Evolutionary conservation across 306 rosid genomes (phyloP), one percentile per base, ranked within the genome.

Genomic region (Lathyrus oleraceus): DNA sequence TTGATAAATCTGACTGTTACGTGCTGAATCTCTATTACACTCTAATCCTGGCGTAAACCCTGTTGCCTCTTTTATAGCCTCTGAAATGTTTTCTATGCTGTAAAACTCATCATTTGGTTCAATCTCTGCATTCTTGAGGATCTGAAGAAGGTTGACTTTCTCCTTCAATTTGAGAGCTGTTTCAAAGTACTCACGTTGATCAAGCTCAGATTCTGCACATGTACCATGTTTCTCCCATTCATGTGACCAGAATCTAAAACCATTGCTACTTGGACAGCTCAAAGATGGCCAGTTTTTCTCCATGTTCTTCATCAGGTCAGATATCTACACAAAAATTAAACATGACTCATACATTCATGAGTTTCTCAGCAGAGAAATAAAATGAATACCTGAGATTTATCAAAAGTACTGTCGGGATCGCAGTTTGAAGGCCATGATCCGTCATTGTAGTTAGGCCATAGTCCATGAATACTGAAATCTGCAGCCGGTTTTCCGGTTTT

Each of bases 171-270:
- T 83, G 14, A 92, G 88, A 57, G 87, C 83, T 10, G 92, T 70
- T 80, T 79, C 76, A 32, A 90, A 93, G 76, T 90, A 93, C 0
- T 76, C 90, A 4, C 49, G 84, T 45, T 88, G 95, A 44, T 88
- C 91, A 7, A 90, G 81, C 35, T 80, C 87, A 0, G 98, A 87
- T 66, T 85, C 85, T 2, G 91, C 47, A n/a, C 96, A 93, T 3
- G 98, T 93, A 0, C 96, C 98, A 20, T 90, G 96, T 61, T 93
- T 93, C 40, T 88, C 83, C 98, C 98, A 93, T 70, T 89, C 96
- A 3, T 90, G 95, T n/a, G 96, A 76, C 96, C 96, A 92, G 48
- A 89, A 92, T 70, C 88, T 83, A 14, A 76, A 4, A 2, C 89
- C 92, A 17, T 87, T 85, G 85, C 98, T 86, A 45, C 98, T 90